phyloP scores from a whole-genome alignment of 768 basidiomycete genomes.

The Tricholoma flavovirens region DNA sequence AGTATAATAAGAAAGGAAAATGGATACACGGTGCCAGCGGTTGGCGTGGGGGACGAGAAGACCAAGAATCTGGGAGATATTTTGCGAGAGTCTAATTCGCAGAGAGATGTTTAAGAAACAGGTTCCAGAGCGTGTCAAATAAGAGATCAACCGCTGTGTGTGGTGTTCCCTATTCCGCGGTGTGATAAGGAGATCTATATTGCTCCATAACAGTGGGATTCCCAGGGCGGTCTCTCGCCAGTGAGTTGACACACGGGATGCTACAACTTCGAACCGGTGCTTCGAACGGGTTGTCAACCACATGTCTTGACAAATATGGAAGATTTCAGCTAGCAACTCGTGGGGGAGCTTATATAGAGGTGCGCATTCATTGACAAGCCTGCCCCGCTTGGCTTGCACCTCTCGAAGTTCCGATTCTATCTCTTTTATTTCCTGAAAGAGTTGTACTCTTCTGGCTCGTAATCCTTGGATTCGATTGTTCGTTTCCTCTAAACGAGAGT shows the following conservation, averaged over 20 bases:
- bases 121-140: constrained; percentile 32
- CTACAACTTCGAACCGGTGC: constrained; percentile 29
- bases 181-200: constrained; percentile 27
- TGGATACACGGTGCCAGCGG: constrained; percentile 35
- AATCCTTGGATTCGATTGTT: constrained; percentile 22
- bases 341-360: constrained; percentile 32
- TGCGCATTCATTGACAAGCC: constrained; percentile 29
- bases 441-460: constrained; percentile 19
- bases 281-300: constrained; percentile 2
- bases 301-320: constrained; percentile 27
- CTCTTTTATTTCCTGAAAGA: constrained; percentile 30
- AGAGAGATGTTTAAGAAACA: constrained; percentile 34
- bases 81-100: constrained; percentile 19
- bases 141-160: constrained; percentile 26
- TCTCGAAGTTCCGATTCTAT: constrained; percentile 27
- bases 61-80: constrained; percentile 23
- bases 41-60: constrained; percentile 28
- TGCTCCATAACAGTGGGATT: constrained; percentile 41
- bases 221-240: constrained; percentile 38
- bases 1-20: constrained; percentile 19
- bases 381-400: constrained; percentile 27
- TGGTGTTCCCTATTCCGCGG: constrained; percentile 10
- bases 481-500: constrained; percentile 2
- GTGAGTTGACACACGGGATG: constrained; percentile 39
- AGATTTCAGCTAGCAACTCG: constrained; percentile 36